Evolutionary conservation across 2,329 filamentous ascomycete genomes (phyloP).

Genomic region (Botrytis galanthina): DNA sequence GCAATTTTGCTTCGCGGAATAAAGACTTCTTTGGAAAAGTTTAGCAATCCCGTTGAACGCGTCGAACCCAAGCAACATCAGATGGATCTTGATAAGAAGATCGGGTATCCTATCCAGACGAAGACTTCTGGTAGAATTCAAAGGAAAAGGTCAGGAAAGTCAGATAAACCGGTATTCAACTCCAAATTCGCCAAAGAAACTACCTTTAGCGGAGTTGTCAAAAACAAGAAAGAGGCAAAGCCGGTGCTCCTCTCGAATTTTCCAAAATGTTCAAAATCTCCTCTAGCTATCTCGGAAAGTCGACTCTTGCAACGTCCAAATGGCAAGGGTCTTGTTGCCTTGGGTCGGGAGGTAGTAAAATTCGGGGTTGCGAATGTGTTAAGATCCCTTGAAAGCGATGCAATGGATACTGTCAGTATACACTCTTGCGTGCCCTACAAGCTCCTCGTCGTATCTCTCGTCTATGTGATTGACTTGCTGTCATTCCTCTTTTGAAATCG

Average conservation of each 20-base stretch:
- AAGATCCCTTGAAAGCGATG: neutral
- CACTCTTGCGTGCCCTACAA: neutral
- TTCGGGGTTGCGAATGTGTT: neutral
- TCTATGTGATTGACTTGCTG: neutral
- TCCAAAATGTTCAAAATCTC: neutral
- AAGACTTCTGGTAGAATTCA: neutral
- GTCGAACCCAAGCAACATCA: neutral
- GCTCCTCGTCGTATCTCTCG: neutral
- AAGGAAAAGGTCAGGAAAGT: neutral
- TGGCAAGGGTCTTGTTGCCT: neutral
- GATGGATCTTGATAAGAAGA: neutral
- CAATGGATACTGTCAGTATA: slow-evolving; percentile 10
- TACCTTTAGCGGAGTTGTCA: neutral
- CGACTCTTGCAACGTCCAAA: neutral
- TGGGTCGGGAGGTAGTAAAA: neutral
- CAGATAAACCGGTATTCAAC: neutral
- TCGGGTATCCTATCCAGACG: neutral
- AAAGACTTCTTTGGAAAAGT: neutral
- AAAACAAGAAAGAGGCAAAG: neutral
- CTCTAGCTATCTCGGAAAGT: neutral
- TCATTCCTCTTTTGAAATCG: neutral
- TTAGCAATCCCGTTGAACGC: too few species aligned
- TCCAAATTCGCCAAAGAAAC: neutral
- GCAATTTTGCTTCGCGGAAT: neutral
- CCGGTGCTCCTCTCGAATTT: neutral